Base-by-base conservation (phyloP, 768 basidiomycete genomes). In the Strobilomyces dryophilus region DNA sequence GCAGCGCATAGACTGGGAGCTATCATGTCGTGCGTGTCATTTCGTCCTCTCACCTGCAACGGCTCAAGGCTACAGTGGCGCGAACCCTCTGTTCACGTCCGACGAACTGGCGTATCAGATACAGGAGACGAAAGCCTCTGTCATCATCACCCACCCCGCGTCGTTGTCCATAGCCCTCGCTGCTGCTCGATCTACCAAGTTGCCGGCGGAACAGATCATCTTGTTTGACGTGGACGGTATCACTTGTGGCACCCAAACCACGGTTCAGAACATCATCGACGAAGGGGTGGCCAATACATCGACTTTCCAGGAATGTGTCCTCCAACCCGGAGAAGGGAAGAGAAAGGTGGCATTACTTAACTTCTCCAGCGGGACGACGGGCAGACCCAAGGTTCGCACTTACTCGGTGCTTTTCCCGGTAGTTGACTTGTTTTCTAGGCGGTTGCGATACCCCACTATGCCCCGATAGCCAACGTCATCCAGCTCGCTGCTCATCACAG, bases 291-390 rank as follows among this genome's bases (percentile, higher is more conserved):
- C 66, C 3, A 62, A 64, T 37, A 63, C 67, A 2, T 57, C 67
- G 1, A 49, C 63, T 10, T 86, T 79, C 54, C 68, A 67, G 7
- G 85, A 88, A 63, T 72, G 77, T 27, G 74, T 58, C 34, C 66
- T 89, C 39, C 64, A 54, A 4, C 74, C 75, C 0, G 83, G 84
- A 2, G 87, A 89, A 68, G 85, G 73, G 17, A 85, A 74, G 67
- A 83, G 77, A 11, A 89, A 86, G 63, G 63, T 89, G 14, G 87
- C 88, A 0, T 81, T 88, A 55, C 68, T 88, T 26, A 82, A 77
- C 62, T 89, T 89, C 62, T 88, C 86, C 0, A 87, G 86, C 20
- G 85, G 85, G 21, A 90, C 87, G 0, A 90, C 88, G 2, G 87
- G 88, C 1, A 79, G 73, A 54, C 87, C 88, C 0, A 87, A 89